phyloP scores from a whole-genome alignment of 306 rosid genomes.

The Fagus sylvatica region DNA sequence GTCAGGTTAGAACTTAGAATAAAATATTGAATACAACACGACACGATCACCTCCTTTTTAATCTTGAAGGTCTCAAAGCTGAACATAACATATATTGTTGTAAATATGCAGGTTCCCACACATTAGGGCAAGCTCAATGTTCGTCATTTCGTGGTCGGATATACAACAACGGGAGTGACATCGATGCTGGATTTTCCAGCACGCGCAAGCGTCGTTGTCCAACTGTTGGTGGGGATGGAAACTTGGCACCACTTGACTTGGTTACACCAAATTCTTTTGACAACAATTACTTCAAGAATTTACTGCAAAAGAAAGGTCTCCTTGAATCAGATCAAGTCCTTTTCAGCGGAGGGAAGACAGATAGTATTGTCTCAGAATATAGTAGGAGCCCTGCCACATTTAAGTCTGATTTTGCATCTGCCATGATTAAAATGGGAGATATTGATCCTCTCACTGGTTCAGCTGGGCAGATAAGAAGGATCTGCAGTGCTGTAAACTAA shows the following conservation, averaged over 20 bases:
- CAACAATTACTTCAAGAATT: constrained; percentile 53
- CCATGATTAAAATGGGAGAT: constrained; percentile 37
- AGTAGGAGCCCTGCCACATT: constrained; percentile 11
- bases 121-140: constrained; percentile 60
- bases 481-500: constrained; percentile 31
- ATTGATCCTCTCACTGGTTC: constrained; percentile 27
- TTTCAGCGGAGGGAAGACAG: not conserved
- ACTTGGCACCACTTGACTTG: constrained; percentile 51
- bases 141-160: constrained; percentile 47
- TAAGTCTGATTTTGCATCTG: constrained; percentile 21
- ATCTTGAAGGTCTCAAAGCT: not conserved
- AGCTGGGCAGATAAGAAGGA: constrained; percentile 25
- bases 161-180: constrained; percentile 44
- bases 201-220: constrained; percentile 52
- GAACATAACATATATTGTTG: not conserved
- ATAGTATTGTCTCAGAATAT: constrained; percentile 26
- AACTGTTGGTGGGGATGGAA: constrained; percentile 16
- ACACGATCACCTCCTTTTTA: not conserved
- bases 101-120: constrained; percentile 38
- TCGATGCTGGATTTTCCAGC: constrained; percentile 49
- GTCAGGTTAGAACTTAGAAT: constrained; percentile 5
- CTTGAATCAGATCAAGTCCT: constrained; percentile 39
- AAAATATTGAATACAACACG: not conserved
- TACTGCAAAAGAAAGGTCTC: constrained; percentile 58
- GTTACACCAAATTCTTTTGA: constrained; percentile 63